Conservation (phyloP, 805 yeast species). For the Metschnikowia santaceciliae region DNA sequence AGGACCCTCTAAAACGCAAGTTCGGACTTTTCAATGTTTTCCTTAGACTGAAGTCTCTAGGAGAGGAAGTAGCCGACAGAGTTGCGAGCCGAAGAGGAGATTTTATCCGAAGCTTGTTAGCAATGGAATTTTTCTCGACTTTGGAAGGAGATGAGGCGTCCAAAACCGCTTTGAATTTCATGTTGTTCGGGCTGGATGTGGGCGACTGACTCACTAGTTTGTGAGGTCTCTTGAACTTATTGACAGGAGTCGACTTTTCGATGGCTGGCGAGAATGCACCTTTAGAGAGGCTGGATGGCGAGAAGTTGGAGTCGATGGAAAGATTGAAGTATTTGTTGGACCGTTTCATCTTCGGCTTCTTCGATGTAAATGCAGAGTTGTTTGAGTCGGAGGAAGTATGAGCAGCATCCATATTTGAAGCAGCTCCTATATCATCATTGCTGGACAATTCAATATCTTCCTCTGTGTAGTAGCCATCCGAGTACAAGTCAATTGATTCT, state of each 20-base stretch:
- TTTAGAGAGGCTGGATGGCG: slow-evolving; percentile 14
- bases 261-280: slow-evolving; percentile 16
- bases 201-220: slow-evolving; percentile 42
- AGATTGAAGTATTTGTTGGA: slow-evolving; percentile 41
- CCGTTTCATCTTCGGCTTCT: slow-evolving; percentile 28
- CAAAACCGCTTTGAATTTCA: slow-evolving; percentile 11
- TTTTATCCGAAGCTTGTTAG: slow-evolving; percentile 29
- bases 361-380: background rate
- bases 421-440: slow-evolving; percentile 6
- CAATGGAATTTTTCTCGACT: slow-evolving; percentile 19
- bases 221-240: slow-evolving; percentile 42
- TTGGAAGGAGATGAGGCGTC: slow-evolving; percentile 13
- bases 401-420: background rate
- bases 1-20: slow-evolving; percentile 14
- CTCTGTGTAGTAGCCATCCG: slow-evolving; percentile 15
- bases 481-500: slow-evolving; percentile 20
- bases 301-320: slow-evolving; percentile 31
- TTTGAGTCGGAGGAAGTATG: background rate
- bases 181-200: slow-evolving; percentile 27
- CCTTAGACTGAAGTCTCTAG: slow-evolving; percentile 12
- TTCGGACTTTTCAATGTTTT: slow-evolving; percentile 15
- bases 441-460: slow-evolving; percentile 11
- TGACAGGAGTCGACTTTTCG: slow-evolving; percentile 15
- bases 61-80: slow-evolving; percentile 12
- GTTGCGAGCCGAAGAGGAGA: slow-evolving; percentile 24